Percentiles rank a stretch among this genome's conserved stretches.
These are phyloP conservation scores for Citropsis articulata DNA, from an alignment of 345 rosid genomes.

Conservation along the genomic window DNA sequence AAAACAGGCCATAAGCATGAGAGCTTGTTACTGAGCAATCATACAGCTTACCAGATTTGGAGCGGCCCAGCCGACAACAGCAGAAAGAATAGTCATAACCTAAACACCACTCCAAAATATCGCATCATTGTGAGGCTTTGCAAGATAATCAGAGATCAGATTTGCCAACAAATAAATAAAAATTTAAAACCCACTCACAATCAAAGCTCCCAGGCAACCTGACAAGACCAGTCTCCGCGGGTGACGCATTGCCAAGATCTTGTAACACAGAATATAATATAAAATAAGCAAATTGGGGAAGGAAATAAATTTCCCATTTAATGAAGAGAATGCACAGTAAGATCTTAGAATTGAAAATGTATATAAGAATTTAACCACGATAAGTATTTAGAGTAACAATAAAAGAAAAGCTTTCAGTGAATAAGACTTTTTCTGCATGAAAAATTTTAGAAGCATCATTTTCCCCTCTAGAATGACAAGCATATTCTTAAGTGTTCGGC, in stretches of 20 bases:
- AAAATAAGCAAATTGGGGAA: neutral
- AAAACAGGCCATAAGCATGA: constrained; percentile 4
- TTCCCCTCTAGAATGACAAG: neutral
- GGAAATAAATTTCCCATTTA: neutral
- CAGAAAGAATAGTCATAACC: constrained; percentile 95
- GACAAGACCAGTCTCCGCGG: constrained; percentile 92
- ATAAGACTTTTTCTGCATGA: neutral
- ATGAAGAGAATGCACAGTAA: neutral
- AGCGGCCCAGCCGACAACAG: constrained; percentile 85
- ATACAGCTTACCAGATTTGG: constrained; percentile 76
- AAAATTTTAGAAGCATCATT: neutral
- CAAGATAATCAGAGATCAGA: constrained; percentile 7
- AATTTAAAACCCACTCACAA: constrained; percentile 43
- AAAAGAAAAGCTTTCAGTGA: neutral
- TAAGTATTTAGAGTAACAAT: neutral
- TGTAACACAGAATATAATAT: constrained; percentile 23
- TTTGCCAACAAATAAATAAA: neutral
- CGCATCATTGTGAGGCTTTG: neutral
- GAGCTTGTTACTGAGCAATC: constrained; percentile 10
- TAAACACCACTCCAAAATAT: constrained; percentile 22
- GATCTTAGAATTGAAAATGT: neutral
- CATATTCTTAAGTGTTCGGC: neutral
- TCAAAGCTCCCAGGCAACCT: constrained; percentile 73
- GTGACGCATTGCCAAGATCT: constrained; percentile 99
- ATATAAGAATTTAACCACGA: neutral